Evolutionary conservation across 305 asterid genomes (phyloP), one percentile per base, ranked within the genome.

Genomic region (Fraxinus platypoda): DNA sequence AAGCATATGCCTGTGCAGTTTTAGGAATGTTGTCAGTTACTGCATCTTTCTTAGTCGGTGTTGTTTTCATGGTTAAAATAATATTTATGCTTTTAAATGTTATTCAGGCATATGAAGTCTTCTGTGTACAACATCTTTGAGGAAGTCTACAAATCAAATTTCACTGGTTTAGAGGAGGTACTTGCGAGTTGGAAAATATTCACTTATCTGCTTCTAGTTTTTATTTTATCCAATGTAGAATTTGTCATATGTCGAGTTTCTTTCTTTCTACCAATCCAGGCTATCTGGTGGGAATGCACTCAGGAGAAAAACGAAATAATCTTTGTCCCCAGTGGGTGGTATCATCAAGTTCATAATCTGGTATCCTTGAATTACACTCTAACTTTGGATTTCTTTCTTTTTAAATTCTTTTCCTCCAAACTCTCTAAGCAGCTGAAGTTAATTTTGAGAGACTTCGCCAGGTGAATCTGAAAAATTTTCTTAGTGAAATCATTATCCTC

Each of bases 241-340:
- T 49, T 71, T 33, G 25, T 75, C 33, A 17, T 78, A 62, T 49
- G 71, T 57, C 43, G 52, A 74, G 19, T 64, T 77, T 17, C 64
- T 6, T 37, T 59, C 13, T 80, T 59, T 79, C 71, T 83, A 19
- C 35, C 19, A 23, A 33, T 83, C 78, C 89, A 95, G 97, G 93
- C 99, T 34, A 76, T 89, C 77, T 96, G 99, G 99, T 87, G 77
- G 91, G 98, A 94, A 78, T 96, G 99, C 80, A 91, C 89, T 86
- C 99, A 96, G 85, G 97, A 92, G 84, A 84, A 35, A 78, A 86
- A 90, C 70, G 99, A 94, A 86, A 90, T 96, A 78, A 96, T 96
- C 81, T 96, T 96, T 43, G 99, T 96, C 57, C 98, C 99, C 72
- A 94, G 98, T 89, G 98, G 98, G 80, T 96, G 98, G 99, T 96